These are phyloP conservation scores for Sclerotinia borealis DNA, from an alignment of 2,329 filamentous ascomycete species.

Conservation along the genomic window DNA sequence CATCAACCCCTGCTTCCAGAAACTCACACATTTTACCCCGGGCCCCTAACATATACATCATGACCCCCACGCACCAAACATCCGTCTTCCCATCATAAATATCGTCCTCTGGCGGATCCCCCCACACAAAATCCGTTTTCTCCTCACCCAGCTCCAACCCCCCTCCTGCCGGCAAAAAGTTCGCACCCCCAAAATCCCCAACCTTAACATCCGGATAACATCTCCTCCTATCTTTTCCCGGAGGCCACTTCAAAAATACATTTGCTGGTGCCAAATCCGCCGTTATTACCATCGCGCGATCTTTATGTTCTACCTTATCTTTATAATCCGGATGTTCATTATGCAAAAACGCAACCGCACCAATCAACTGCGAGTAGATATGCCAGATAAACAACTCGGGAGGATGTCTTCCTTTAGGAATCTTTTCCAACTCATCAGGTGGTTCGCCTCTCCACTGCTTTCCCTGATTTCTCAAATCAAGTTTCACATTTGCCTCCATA, in stretches of 20 bases:
- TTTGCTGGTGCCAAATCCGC: not conserved
- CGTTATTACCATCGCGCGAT: not conserved
- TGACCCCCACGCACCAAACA: not conserved
- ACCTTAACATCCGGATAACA: not conserved
- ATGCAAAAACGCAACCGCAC: not conserved
- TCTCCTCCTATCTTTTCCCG: not conserved
- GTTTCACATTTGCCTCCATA: too few relatives aligned
- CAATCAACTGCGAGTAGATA: not conserved
- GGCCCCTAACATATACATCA: not conserved
- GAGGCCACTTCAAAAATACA: not conserved
- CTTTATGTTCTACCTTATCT: not conserved
- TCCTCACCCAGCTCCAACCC: not conserved
- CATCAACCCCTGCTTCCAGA: not conserved
- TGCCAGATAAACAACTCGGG: slow-evolving; percentile 5
- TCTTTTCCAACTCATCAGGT: too few relatives aligned
- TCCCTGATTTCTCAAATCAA: too few relatives aligned
- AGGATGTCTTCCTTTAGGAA: not conserved
- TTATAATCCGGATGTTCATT: slow-evolving; percentile 6
- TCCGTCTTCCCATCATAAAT: not conserved
- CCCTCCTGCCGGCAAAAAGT: not conserved
- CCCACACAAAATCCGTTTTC: not conserved
- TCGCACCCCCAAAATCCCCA: not conserved
- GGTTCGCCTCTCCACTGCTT: too few relatives aligned
- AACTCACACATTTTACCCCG: not conserved
- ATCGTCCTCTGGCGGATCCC: not conserved